phyloP scores from a whole-genome alignment of 768 basidiomycete genomes.

The Harrya chromipes region DNA sequence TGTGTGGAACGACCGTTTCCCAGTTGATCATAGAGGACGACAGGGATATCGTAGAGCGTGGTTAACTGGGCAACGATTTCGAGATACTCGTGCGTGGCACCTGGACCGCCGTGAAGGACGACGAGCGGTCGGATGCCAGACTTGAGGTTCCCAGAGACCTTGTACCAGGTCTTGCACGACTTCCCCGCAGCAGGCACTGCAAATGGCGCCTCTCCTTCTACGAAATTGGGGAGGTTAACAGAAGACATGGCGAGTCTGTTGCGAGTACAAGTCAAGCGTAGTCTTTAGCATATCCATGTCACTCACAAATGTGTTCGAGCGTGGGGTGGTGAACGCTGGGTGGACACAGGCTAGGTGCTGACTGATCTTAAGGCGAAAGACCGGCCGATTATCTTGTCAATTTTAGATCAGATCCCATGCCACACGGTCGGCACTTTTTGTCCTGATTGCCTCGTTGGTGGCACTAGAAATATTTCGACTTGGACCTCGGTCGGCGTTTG shows the following conservation, averaged over 20 bases:
- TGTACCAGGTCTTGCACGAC: slow-evolving; percentile 49
- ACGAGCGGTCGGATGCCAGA: slow-evolving; percentile 41
- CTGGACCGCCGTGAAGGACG: slow-evolving; percentile 54
- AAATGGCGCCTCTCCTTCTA: slow-evolving; percentile 32
- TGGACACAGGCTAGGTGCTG: neutral
- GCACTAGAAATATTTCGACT: no score
- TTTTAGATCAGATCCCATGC: no score
- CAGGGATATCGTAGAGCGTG: slow-evolving; percentile 36
- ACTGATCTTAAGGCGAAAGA: neutral
- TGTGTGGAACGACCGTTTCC: slow-evolving; percentile 55
- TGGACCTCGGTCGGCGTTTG: no score
- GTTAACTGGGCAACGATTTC: slow-evolving; percentile 39
- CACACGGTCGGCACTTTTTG: no score
- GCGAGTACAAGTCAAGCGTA: neutral
- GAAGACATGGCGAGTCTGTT: slow-evolving; percentile 19
- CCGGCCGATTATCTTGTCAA: no score
- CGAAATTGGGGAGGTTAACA: slow-evolving; percentile 26
- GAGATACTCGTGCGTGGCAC: slow-evolving; percentile 42
- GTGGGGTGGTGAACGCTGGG: neutral
- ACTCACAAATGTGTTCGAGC: neutral
- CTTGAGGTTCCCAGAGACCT: slow-evolving; percentile 43
- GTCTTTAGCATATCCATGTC: neutral
- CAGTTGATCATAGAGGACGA: slow-evolving; percentile 57
- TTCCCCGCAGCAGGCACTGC: slow-evolving; percentile 26
- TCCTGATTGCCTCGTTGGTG: no score